Evolutionary conservation across 495 filamentous ascomycete genomes (phyloP).

Genomic region (Hypoxylon rickii): DNA sequence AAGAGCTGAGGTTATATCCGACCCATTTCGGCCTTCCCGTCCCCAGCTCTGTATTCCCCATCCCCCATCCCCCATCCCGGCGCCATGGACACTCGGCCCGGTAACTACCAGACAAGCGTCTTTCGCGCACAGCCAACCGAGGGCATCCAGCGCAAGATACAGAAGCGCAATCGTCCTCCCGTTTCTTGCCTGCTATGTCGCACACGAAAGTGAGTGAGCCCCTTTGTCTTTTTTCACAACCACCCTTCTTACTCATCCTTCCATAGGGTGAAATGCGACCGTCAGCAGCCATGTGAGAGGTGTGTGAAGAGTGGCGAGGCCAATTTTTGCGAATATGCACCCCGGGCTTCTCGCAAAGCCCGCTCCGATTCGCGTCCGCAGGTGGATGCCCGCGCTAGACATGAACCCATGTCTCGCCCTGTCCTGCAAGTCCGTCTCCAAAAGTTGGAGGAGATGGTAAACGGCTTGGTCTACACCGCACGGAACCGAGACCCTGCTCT

Average conservation of each 20-base stretch:
- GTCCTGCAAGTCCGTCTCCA: slow-evolving; percentile 51
- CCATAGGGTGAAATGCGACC: slow-evolving; percentile 51
- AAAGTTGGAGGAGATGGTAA: slow-evolving; percentile 55
- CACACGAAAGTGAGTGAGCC: slow-evolving; percentile 44
- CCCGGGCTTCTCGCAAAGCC: slow-evolving; percentile 41
- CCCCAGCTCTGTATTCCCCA: neutral
- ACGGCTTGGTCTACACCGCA: slow-evolving; percentile 41
- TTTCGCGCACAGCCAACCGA: slow-evolving; percentile 42
- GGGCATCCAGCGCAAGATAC: slow-evolving; percentile 36
- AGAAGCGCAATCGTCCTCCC: slow-evolving; percentile 48
- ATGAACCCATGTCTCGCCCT: slow-evolving; percentile 35
- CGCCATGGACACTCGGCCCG: slow-evolving; percentile 36
- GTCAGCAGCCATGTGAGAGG: slow-evolving; percentile 47
- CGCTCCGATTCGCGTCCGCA: slow-evolving; percentile 32
- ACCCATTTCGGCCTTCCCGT: neutral
- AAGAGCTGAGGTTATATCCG: slow-evolving; percentile 8
- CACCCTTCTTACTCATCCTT: slow-evolving; percentile 17
- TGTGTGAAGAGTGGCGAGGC: slow-evolving; percentile 49
- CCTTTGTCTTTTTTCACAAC: neutral
- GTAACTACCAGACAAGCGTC: slow-evolving; percentile 40
- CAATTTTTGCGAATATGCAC: slow-evolving; percentile 48
- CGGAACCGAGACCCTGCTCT: slow-evolving; percentile 24
- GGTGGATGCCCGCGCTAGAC: slow-evolving; percentile 28
- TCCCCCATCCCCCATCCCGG: neutral
- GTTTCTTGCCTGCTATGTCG: slow-evolving; percentile 48